These are phyloP conservation scores for Neonectria ditissima DNA, from an alignment of 2,329 filamentous ascomycete species.

Conservation along the genomic window DNA sequence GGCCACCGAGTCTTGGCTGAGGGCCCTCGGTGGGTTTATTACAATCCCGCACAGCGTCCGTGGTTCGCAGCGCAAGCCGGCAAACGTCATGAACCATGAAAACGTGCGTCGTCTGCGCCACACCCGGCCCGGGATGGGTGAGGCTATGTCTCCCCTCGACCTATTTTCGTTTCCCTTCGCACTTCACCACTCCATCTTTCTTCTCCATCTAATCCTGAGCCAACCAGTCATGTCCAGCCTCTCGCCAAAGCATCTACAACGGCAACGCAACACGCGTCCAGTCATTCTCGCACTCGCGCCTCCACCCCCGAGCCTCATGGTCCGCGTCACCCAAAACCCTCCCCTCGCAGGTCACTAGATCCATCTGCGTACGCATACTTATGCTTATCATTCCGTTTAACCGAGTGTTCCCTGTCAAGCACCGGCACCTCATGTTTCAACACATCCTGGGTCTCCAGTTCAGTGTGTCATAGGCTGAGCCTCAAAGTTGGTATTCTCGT, in stretches of 20 bases:
- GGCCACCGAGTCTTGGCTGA: not conserved
- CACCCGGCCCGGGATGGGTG: slow-evolving; percentile 26
- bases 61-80: slow-evolving; percentile 8
- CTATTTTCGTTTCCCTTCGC: slow-evolving; percentile 21
- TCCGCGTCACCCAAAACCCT: slow-evolving; percentile 31
- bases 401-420: not conserved
- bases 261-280: slow-evolving; percentile 34
- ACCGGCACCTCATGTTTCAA: not conserved
- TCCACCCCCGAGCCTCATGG: slow-evolving; percentile 27
- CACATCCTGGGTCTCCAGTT: not conserved
- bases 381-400: not conserved
- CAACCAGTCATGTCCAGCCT: slow-evolving; percentile 16
- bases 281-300: slow-evolving; percentile 7
- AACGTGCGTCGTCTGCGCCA: slow-evolving; percentile 33
- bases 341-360: not conserved
- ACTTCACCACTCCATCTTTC: not conserved
- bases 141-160: slow-evolving; percentile 40
- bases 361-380: not conserved
- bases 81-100: slow-evolving; percentile 37
- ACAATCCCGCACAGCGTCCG: not conserved
- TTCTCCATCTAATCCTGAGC: slow-evolving; percentile 9
- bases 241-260: slow-evolving; percentile 1
- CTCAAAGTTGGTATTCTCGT: not conserved
- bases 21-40: not conserved
- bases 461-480: not conserved